These are phyloP conservation scores for Trichophyton benhamiae DNA, from an alignment of 2,329 filamentous ascomycete genomes.

Conservation along the genomic window DNA sequence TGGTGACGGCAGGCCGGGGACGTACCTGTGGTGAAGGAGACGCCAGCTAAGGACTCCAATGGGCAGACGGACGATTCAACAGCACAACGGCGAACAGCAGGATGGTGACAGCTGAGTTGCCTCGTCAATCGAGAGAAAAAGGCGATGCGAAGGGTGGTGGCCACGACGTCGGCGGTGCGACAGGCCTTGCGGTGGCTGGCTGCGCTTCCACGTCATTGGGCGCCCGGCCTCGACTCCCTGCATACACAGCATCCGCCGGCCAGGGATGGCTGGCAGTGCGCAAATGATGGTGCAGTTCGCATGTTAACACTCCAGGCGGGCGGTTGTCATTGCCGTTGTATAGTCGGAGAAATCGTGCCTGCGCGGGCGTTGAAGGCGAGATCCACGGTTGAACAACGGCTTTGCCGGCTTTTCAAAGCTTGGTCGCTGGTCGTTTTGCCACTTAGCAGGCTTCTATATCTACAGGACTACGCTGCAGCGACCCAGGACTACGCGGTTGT, in stretches of 20 bases:
- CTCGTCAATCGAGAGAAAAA: not conserved
- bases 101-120: not conserved
- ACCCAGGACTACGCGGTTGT: too few relatives aligned
- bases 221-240: not conserved
- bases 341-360: too few relatives aligned
- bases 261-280: not conserved
- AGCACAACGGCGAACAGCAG: not conserved
- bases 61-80: not conserved
- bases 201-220: conserved; percentile 4
- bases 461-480: not conserved
- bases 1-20: not conserved
- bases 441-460: not conserved
- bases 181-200: conserved; percentile 2
- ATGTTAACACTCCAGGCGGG: too few relatives aligned
- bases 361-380: not conserved
- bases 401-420: not conserved
- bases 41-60: not conserved
- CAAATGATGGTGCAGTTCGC: not conserved
- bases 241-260: not conserved
- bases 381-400: not conserved
- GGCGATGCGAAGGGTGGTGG: not conserved
- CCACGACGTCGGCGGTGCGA: not conserved
- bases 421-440: not conserved
- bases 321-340: too few relatives aligned
- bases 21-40: not conserved